Evolutionary conservation across 2,329 filamentous ascomycete species (phyloP).

Genomic region (Microdochium nivale): DNA sequence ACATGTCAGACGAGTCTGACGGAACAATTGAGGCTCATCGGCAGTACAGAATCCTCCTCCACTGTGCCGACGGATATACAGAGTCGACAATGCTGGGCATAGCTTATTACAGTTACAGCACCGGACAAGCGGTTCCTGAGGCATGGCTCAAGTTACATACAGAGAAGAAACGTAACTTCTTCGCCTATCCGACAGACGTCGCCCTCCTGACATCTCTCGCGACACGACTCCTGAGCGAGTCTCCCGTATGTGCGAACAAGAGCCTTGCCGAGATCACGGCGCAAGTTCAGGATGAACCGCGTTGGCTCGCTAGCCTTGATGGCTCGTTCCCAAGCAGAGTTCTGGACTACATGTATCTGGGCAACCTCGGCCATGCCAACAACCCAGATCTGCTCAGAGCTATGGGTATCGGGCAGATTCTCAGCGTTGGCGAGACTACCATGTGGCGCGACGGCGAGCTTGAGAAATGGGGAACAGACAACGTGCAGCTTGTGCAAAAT

Average conservation of each 20-base stretch:
- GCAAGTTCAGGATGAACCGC: slow-evolving; percentile 52
- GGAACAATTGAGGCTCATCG: slow-evolving; percentile 24
- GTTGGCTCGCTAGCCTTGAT: slow-evolving; percentile 77
- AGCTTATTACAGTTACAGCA: slow-evolving; percentile 89
- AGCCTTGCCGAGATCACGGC: slow-evolving; percentile 43
- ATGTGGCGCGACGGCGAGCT: slow-evolving; percentile 68
- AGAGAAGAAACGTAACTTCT: slow-evolving; percentile 80
- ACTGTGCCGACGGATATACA: slow-evolving; percentile 93
- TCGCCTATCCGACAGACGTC: slow-evolving; percentile 89
- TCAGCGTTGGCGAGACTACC: slow-evolving; percentile 86
- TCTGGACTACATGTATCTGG: slow-evolving; percentile 90
- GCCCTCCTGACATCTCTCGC: slow-evolving; percentile 71
- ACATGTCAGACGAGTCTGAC: slow-evolving; percentile 24
- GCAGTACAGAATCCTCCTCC: slow-evolving; percentile 70
- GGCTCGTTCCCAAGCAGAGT: slow-evolving; percentile 86
- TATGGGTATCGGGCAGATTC: slow-evolving; percentile 76
- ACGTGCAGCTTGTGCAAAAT: slow-evolving; percentile 70
- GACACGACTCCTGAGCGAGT: slow-evolving; percentile 63
- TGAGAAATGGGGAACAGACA: slow-evolving; percentile 66
- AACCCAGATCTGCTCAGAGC: slow-evolving; percentile 75
- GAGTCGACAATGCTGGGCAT: slow-evolving; percentile 84
- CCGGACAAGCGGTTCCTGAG: slow-evolving; percentile 69
- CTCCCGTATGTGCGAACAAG: slow-evolving; percentile 44
- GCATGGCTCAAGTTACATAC: slow-evolving; percentile 85
- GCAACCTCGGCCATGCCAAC: slow-evolving; percentile 88